Conservation (phyloP, 116 monocot species). For the Phalaenopsis hybrid region DNA sequence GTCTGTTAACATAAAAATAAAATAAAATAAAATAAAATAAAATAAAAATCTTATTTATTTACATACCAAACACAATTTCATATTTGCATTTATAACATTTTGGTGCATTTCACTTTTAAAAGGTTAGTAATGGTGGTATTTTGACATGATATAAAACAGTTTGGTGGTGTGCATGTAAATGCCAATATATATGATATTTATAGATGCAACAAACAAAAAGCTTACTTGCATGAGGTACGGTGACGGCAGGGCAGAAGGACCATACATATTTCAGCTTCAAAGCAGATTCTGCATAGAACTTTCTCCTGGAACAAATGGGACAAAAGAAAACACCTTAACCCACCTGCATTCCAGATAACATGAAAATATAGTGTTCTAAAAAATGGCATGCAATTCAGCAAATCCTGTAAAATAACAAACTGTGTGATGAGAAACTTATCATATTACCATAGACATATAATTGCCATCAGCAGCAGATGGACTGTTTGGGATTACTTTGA, state of each 20-base stretch:
- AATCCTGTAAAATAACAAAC: no score
- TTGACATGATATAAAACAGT: background rate
- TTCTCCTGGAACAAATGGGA: conserved; percentile 38
- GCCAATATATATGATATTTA: no score
- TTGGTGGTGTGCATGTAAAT: no score
- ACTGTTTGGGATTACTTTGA: no score
- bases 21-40: background rate
- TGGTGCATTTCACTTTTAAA: background rate
- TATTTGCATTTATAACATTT: background rate
- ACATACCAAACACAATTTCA: background rate
- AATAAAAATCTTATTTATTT: no score
- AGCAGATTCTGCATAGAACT: conserved; percentile 64
- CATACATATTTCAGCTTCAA: conserved; percentile 67
- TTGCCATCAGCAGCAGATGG: no score
- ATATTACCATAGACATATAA: no score
- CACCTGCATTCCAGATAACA: no score
- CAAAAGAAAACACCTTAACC: no score
- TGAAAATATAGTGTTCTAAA: no score
- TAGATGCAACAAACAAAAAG: background rate
- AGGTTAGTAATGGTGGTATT: background rate
- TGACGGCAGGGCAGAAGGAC: conserved; percentile 78
- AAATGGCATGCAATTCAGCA: no score
- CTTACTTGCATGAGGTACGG: conserved; percentile 72
- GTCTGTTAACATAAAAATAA: conserved; percentile 16
- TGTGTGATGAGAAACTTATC: no score